Evolutionary conservation across 345 rosid species (phyloP).

Genomic region (Salix brachista): DNA sequence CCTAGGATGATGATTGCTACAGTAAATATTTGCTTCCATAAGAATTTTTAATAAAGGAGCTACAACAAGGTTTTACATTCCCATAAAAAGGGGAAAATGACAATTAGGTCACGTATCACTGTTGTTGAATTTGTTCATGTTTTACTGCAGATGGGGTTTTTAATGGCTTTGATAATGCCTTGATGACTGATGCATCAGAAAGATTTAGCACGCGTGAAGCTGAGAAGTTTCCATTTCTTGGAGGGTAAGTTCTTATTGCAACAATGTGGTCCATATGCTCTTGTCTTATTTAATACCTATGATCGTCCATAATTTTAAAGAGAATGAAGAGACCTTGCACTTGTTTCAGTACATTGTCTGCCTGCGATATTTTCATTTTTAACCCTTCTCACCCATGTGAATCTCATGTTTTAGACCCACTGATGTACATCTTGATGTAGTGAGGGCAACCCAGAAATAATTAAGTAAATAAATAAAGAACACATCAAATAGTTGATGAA

Average conservation of each 20-base stretch:
- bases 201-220: slow-evolving; percentile 69
- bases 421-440: background rate
- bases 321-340: background rate
- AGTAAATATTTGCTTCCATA: background rate
- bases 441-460: background rate
- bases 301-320: background rate
- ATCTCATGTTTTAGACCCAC: background rate
- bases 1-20: background rate
- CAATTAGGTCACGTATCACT: background rate
- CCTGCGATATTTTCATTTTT: background rate
- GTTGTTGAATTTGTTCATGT: slow-evolving; percentile 18
- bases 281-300: background rate
- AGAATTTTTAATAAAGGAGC: background rate
- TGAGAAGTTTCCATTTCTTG: slow-evolving; percentile 69
- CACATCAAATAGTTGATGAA: background rate
- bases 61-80: background rate
- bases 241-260: slow-evolving; percentile 54
- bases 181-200: slow-evolving; percentile 53
- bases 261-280: slow-evolving; percentile 1
- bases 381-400: background rate
- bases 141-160: slow-evolving; percentile 47
- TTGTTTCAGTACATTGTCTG: background rate
- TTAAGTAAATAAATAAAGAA: background rate
- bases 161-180: slow-evolving; percentile 30
- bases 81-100: background rate